Evolutionary conservation across 2,329 filamentous ascomycete species (phyloP).

Genomic region (Arthrobotrys entomopaga): DNA sequence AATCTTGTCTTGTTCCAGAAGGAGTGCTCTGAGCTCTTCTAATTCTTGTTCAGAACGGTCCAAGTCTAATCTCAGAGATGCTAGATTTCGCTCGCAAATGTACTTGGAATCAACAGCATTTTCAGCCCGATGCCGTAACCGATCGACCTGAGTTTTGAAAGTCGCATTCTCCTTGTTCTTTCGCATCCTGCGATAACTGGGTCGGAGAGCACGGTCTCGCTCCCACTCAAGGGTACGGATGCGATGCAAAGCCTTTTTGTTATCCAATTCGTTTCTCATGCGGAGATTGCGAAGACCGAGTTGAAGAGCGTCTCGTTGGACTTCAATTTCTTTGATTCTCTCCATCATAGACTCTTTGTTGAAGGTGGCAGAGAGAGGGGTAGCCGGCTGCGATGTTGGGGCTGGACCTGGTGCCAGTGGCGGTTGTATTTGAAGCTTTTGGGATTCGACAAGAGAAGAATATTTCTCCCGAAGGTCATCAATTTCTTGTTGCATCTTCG

Average conservation of each 20-base stretch:
- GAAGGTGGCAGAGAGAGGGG: slow-evolving; percentile 63
- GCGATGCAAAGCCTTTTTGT: slow-evolving; percentile 82
- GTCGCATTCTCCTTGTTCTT: slow-evolving; percentile 85
- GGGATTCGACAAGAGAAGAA: slow-evolving; percentile 65
- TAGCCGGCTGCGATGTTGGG: slow-evolving; percentile 65
- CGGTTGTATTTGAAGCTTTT: slow-evolving; percentile 69
- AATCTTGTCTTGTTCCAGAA: slow-evolving; percentile 78
- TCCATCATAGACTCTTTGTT: slow-evolving; percentile 76
- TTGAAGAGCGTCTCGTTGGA: slow-evolving; percentile 92
- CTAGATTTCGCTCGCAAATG: slow-evolving; percentile 90
- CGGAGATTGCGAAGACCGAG: slow-evolving; percentile 84
- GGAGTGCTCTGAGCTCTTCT: slow-evolving; percentile 77
- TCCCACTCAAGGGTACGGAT: slow-evolving; percentile 80
- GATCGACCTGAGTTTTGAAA: slow-evolving; percentile 83
- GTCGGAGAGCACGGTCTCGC: slow-evolving; percentile 75
- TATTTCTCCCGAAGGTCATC: slow-evolving; percentile 76
- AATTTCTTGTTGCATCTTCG: slow-evolving; percentile 87
- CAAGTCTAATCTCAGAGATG: slow-evolving; percentile 92
- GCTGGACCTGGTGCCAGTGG: slow-evolving; percentile 61
- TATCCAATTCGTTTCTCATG: slow-evolving; percentile 84
- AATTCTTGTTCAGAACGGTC: slow-evolving; percentile 96
- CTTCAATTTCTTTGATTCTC: slow-evolving; percentile 88
- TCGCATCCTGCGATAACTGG: slow-evolving; percentile 75
- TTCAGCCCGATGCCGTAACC: slow-evolving; percentile 85
- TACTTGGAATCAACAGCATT: slow-evolving; percentile 96